Evolutionary conservation across 371 early-diverging fungal species (phyloP).

Genomic region (Mortierella sp.): DNA sequence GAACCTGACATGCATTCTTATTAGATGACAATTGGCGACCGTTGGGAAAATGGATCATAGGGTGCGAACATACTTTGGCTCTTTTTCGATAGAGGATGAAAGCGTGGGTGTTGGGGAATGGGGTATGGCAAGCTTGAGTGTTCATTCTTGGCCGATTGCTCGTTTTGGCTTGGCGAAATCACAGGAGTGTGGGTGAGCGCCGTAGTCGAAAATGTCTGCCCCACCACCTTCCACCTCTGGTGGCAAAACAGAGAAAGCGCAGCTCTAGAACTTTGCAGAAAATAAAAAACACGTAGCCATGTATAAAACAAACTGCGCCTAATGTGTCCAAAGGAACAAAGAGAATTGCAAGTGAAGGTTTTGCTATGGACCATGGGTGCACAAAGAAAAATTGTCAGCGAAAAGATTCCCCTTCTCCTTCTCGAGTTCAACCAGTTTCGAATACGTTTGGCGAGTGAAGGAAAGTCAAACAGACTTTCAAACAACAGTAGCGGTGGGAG

Average conservation of each 20-base stretch:
- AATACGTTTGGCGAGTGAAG: background rate
- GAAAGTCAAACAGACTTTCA: background rate
- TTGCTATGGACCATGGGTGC: constrained; percentile 10
- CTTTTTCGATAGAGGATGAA: too few species aligned
- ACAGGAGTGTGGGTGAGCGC: background rate
- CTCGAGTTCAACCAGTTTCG: background rate
- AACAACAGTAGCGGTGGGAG: background rate
- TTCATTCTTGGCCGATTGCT: too few species aligned
- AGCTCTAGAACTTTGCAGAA: constrained; percentile 6
- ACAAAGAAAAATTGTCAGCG: background rate
- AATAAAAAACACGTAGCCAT: background rate
- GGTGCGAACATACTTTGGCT: too few species aligned
- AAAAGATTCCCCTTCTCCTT: too few species aligned
- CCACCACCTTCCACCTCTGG: background rate
- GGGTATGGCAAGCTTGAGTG: too few species aligned
- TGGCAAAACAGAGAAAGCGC: background rate
- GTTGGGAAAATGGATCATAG: too few species aligned
- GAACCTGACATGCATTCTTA: too few species aligned
- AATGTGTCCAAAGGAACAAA: background rate
- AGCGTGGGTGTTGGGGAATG: too few species aligned
- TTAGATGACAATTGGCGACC: too few species aligned
- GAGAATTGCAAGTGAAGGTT: background rate
- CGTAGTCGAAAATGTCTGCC: background rate
- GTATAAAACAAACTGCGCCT: constrained; percentile 9
- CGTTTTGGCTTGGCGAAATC: background rate